Evolutionary conservation across 352 stramenopile species (phyloP).

Genomic region (Phytophthora tubulina): DNA sequence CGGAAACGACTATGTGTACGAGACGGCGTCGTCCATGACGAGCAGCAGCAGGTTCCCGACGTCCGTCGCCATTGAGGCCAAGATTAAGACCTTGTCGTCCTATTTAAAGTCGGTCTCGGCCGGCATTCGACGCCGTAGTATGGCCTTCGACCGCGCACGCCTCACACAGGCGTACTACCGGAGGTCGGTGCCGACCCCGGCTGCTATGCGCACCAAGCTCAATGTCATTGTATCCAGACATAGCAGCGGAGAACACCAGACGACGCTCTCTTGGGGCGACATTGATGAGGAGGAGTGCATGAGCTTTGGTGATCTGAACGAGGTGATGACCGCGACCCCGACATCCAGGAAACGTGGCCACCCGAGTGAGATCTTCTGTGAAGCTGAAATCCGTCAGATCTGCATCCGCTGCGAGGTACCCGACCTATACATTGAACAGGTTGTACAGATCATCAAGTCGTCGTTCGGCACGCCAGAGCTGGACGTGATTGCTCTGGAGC

Average conservation of each 20-base stretch:
- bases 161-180: constrained; percentile 58
- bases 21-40: constrained; percentile 25
- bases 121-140: constrained; percentile 45
- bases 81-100: constrained; percentile 53
- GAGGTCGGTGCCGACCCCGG: constrained; percentile 47
- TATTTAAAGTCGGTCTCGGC: constrained; percentile 61
- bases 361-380: constrained; percentile 56
- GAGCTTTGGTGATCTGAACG: constrained; percentile 48
- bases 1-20: constrained; percentile 35
- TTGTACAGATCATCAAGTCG: constrained; percentile 57
- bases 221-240: constrained; percentile 54
- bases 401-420: constrained; percentile 61
- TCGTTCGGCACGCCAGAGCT: constrained; percentile 75
- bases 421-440: constrained; percentile 48
- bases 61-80: constrained; percentile 40
- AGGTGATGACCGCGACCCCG: constrained; percentile 54
- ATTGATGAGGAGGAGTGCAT: constrained; percentile 45
- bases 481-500: constrained; percentile 75
- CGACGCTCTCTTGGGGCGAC: constrained; percentile 61
- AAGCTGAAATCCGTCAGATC: constrained; percentile 61
- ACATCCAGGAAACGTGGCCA: constrained; percentile 62
- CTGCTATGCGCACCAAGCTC: constrained; percentile 51
- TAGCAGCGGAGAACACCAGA: constrained; percentile 56
- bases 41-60: constrained; percentile 18
- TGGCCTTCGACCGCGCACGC: constrained; percentile 47